phyloP scores from a whole-genome alignment of 1,139 yeast species.

The Protomyces inundatus region DNA sequence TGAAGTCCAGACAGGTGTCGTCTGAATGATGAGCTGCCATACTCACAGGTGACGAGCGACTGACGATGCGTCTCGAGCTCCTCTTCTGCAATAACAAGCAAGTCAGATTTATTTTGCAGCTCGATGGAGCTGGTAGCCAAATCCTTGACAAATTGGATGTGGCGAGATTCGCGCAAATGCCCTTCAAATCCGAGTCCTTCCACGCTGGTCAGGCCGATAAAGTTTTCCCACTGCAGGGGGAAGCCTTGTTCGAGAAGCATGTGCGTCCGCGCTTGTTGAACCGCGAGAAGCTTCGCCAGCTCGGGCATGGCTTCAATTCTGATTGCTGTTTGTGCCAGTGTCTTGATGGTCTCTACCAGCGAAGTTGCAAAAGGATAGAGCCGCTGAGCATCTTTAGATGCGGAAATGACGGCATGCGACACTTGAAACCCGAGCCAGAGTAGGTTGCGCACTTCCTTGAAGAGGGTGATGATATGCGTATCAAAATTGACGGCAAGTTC shows the following conservation, averaged over 20 bases:
- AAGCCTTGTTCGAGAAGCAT: constrained; percentile 34
- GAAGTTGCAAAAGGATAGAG: constrained; percentile 57
- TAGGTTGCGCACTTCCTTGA: constrained; percentile 54
- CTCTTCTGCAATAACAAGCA: constrained; percentile 33
- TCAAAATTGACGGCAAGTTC: constrained; percentile 50
- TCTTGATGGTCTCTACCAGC: constrained; percentile 49
- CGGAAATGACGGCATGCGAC: constrained; percentile 49
- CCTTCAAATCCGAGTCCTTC: constrained; percentile 15
- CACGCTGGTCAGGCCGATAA: constrained; percentile 38
- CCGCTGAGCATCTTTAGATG: constrained; percentile 46
- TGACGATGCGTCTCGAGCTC: constrained; percentile 35
- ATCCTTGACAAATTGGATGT: constrained; percentile 40
- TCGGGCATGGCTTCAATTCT: constrained; percentile 41
- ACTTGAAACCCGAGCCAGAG: constrained; percentile 53
- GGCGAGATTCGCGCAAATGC: constrained; percentile 3
- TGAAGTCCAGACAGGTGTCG: constrained; percentile 40
- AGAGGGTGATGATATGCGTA: constrained; percentile 44
- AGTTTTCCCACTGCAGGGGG: constrained; percentile 45
- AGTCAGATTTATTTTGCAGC: constrained; percentile 41
- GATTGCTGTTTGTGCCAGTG: constrained; percentile 36
- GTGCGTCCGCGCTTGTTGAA: constrained; percentile 42
- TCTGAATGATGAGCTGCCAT: constrained; percentile 27
- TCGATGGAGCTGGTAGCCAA: constrained; percentile 44
- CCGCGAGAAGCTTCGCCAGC: constrained; percentile 45
- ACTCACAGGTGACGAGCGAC: constrained; percentile 40